phyloP scores from a whole-genome alignment of 139 green algal genomes.

The Trebouxia sp. region DNA sequence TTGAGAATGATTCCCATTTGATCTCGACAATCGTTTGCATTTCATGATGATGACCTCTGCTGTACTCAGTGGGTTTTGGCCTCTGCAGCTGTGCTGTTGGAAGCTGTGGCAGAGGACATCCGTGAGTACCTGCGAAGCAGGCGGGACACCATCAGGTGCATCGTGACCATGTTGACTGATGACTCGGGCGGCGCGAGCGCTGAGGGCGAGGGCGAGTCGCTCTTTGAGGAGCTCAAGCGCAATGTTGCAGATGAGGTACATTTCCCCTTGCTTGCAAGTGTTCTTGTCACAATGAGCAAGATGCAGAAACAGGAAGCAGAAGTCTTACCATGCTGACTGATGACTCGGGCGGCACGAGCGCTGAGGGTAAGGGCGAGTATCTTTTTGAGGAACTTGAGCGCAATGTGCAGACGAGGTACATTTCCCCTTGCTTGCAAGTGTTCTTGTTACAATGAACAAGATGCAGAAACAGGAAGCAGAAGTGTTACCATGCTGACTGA shows the following conservation, averaged over 20 bases:
- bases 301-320: too few relatives aligned
- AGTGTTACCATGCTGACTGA: slow-evolving; percentile 91
- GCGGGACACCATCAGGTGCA: slow-evolving; percentile 88
- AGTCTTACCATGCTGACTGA: slow-evolving; percentile 91
- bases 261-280: too few relatives aligned
- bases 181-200: slow-evolving; percentile 40
- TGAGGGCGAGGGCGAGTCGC: slow-evolving; percentile 37
- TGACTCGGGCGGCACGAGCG: slow-evolving; percentile 40
- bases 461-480: too few relatives aligned
- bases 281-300: too few relatives aligned
- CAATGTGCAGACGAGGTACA: slow-evolving; percentile 28
- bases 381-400: slow-evolving; percentile 73
- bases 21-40: too few relatives aligned
- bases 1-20: too few relatives aligned
- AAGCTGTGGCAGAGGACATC: slow-evolving; percentile 75
- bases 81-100: slow-evolving; percentile 75
- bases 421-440: too few relatives aligned
- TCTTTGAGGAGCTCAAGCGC: slow-evolving; percentile 74
- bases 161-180: slow-evolving; percentile 92
- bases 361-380: slow-evolving; percentile 33
- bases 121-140: slow-evolving; percentile 37
- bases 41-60: too few relatives aligned
- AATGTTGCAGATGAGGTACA: slow-evolving; percentile 27
- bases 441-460: too few relatives aligned
- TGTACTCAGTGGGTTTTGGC: too few relatives aligned